These are phyloP conservation scores for Prosopis cineraria DNA, from an alignment of 306 rosid genomes.

Conservation along the genomic window DNA sequence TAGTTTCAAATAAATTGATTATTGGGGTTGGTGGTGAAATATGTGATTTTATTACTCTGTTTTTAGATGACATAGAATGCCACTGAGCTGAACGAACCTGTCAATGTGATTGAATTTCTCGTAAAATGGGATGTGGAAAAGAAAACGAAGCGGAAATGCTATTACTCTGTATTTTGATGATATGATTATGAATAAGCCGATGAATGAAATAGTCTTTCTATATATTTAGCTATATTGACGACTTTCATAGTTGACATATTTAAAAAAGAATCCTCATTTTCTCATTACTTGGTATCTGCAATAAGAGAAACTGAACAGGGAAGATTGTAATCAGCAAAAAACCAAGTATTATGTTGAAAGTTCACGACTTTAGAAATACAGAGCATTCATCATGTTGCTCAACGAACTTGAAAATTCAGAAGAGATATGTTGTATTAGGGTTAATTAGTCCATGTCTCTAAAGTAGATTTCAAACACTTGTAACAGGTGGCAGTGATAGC, in stretches of 20 bases:
- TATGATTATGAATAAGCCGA: no score
- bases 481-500: conserved; percentile 87
- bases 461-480: conserved; percentile 25
- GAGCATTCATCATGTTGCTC: no score
- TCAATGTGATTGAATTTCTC: no score
- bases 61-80: background rate
- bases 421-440: no score
- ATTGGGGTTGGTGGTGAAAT: background rate
- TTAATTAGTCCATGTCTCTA: background rate
- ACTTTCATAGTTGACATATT: background rate
- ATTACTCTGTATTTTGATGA: background rate
- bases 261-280: no score
- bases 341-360: no score
- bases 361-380: no score
- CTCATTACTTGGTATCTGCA: no score
- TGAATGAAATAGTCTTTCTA: background rate
- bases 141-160: background rate
- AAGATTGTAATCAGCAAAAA: no score
- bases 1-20: background rate
- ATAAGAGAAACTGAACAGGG: no score
- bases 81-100: background rate
- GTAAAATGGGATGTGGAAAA: background rate
- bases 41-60: background rate
- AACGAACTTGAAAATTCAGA: no score
- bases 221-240: background rate